A percentile compares a stretch with the other conserved stretches of the same genome.
These are phyloP conservation scores for Botrytis pseudocinerea DNA, from an alignment of 2,329 filamentous ascomycete species.

Conservation along the genomic window DNA sequence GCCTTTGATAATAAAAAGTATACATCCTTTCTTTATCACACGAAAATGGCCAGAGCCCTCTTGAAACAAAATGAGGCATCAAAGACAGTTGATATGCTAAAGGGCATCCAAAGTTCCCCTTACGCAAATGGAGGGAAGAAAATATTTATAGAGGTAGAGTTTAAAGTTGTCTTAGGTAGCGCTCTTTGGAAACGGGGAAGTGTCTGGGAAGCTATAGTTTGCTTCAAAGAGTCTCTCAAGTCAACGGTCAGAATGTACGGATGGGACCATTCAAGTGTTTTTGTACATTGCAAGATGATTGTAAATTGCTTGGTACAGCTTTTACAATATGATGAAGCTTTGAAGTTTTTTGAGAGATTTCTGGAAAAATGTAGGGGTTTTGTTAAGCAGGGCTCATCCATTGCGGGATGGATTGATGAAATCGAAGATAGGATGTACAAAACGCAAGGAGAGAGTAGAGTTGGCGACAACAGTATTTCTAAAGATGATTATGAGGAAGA, in stretches of 20 bases:
- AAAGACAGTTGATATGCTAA: not conserved
- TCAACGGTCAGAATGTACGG: not conserved
- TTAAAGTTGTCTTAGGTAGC: not conserved
- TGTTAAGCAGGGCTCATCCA: no score
- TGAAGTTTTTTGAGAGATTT: not conserved
- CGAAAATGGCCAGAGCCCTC: not conserved
- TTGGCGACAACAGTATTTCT: not conserved
- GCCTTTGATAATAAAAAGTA: accelerated
- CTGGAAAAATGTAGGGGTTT: not conserved
- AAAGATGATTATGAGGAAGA: not conserved
- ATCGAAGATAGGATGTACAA: not conserved
- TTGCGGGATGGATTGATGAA: not conserved
- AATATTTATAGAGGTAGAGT: not conserved
- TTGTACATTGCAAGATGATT: not conserved
- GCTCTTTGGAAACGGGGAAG: not conserved
- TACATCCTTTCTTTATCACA: accelerated
- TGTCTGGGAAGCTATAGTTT: not conserved
- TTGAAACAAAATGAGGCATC: not conserved
- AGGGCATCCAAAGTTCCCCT: no score
- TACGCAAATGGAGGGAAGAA: not conserved
- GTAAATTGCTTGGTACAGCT: not conserved
- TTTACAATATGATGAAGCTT: not conserved
- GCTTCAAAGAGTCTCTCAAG: not conserved
- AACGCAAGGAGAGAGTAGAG: not conserved
- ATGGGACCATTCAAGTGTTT: not conserved